Base-by-base conservation (phyloP, 345 rosid genomes). In the Pseudoturritis turrita region DNA sequence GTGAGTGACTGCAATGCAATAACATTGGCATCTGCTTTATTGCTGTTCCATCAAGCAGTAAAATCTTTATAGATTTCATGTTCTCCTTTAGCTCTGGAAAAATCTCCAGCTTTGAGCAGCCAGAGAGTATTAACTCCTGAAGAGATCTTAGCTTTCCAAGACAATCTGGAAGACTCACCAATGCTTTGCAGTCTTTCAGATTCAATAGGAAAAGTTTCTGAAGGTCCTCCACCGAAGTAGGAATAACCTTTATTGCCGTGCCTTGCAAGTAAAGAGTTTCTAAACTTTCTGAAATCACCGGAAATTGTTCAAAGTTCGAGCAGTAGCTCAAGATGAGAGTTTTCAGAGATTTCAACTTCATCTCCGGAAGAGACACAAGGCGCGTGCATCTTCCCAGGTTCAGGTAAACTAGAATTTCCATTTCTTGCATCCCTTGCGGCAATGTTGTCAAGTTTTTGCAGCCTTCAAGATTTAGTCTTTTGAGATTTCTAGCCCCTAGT, bases 301-400 rank as follows among this genome's bases (percentile, higher is more conserved):
- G 70, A 46, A 77, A 55, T 5, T 52, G 21, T n/a, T n/a, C 21
- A 26, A 77, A 15, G 11, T 9, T 67, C 17, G 0, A 10, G 73
- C 84, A 81, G 1, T 54, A 13, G 3, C 7, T 75, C 7, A 35
- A 59, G 67, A 33, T 53, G 58, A 50, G 62, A 57, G 46, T 33
- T 46, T 25, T 65, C 46, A 56, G 10, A 22, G 25, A 79, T 6
- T 7, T 31, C 47, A 46, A 31, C 21, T 46, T 28, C 31, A 45
- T 29, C 1, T 28, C 18, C 17, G 73, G 63, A 40, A 68, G 53
- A 54, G 25, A 40, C 13, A 4, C 41, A 10, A 68, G 73, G 3
- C 44, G 36, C 1, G 23, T 51, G 9, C 77, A 79, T 21, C 53
- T 65, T 58, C 23, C 19, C 12, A 79, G 13, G 19, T 11, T 31